Percentiles rank a stretch among this genome's conserved stretches.
phyloP scores from a whole-genome alignment of 352 stramenopile genomes.

The Peronospora destructor region DNA sequence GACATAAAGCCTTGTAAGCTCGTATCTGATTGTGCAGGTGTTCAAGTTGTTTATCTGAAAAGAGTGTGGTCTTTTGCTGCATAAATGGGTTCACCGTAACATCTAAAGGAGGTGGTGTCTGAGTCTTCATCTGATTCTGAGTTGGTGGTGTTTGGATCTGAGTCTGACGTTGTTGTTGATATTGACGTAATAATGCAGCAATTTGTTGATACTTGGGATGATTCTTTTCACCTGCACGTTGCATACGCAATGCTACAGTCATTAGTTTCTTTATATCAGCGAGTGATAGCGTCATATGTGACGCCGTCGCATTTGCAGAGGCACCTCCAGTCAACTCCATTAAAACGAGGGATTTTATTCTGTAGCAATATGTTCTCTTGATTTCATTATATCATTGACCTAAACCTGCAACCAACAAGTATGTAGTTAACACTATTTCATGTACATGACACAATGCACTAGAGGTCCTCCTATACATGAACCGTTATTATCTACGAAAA shows the following conservation, averaged over 20 bases:
- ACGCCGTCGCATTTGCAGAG: neutral
- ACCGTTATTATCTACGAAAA: slow-evolving; percentile 50
- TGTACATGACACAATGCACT: neutral
- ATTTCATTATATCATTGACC: slow-evolving; percentile 4
- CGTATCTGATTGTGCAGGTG: slow-evolving; percentile 83
- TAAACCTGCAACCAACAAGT: neutral
- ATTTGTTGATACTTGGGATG: slow-evolving; percentile 86
- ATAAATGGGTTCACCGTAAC: slow-evolving; percentile 57
- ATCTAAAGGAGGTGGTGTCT: slow-evolving; percentile 25
- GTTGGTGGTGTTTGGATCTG: slow-evolving; percentile 1
- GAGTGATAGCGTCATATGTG: slow-evolving; percentile 38
- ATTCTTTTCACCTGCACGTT: slow-evolving; percentile 61
- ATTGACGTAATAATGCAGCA: slow-evolving; percentile 65
- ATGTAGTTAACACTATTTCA: neutral
- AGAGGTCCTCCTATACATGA: slow-evolving; percentile 1
- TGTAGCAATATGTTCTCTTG: slow-evolving; percentile 1
- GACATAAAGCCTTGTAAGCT: slow-evolving; percentile 74
- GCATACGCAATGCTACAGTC: slow-evolving; percentile 76
- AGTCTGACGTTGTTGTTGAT: slow-evolving; percentile 38
- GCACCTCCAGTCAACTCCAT: slow-evolving; percentile 15
- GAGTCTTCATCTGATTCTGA: slow-evolving; percentile 12
- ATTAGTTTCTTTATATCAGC: slow-evolving; percentile 79
- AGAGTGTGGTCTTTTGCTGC: slow-evolving; percentile 56
- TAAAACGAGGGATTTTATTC: neutral
- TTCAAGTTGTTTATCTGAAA: slow-evolving; percentile 82